Percentiles rank a stretch among this genome's conserved stretches.
Evolutionary conservation across 1,284 basidiomycete species (phyloP).

Genomic region (Ustilago hordei): DNA sequence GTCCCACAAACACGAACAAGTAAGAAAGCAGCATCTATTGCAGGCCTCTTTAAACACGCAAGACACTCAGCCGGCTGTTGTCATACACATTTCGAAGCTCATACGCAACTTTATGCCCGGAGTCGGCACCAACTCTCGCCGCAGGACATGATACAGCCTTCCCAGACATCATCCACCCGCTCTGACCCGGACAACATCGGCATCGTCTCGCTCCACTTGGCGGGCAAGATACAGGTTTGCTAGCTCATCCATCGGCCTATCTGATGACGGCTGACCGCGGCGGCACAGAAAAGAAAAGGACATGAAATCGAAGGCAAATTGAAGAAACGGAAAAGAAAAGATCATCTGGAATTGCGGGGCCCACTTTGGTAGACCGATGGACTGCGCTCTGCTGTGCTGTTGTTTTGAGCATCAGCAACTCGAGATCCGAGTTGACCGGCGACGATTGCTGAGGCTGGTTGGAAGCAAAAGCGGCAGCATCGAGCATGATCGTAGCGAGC

Average conservation of each 20-base stretch:
- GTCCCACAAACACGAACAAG: too few species aligned
- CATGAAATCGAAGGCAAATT: too few species aligned
- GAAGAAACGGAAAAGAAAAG: background rate
- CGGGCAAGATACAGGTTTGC: background rate
- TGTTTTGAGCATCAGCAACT: background rate
- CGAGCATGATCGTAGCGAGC: slow-evolving; percentile 5
- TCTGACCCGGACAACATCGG: background rate
- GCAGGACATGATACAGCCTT: background rate
- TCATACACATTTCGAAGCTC: too few species aligned
- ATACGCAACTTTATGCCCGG: too few species aligned
- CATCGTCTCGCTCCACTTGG: background rate
- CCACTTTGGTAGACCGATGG: background rate
- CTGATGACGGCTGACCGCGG: too few species aligned
- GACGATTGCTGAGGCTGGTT: background rate
- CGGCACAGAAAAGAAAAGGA: too few species aligned
- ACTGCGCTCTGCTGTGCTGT: background rate
- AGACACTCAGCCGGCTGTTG: too few species aligned
- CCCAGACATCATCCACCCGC: background rate
- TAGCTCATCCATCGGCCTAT: background rate
- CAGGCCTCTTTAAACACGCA: too few species aligned
- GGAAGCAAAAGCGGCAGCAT: background rate
- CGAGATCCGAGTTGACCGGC: background rate
- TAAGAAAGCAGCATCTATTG: too few species aligned
- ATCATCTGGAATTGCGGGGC: slow-evolving; percentile 2
- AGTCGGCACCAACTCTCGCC: background rate